These are phyloP conservation scores for Chrysoporthe deuterocubensis DNA, from an alignment of 2,329 filamentous ascomycete species.

Conservation along the genomic window DNA sequence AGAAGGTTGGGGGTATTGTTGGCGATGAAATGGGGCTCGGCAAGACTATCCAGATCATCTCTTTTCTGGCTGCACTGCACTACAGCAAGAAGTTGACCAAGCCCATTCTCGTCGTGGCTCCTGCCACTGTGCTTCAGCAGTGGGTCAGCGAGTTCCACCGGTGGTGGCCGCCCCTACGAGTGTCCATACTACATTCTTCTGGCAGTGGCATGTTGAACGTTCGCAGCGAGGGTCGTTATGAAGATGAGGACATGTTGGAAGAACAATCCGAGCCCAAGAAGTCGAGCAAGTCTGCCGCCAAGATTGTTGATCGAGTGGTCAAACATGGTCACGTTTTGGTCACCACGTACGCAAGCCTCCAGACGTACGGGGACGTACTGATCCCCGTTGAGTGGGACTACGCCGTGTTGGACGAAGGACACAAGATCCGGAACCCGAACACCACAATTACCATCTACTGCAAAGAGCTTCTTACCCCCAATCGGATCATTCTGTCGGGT, in stretches of 20 bases:
- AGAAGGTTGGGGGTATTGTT: slow-evolving; percentile 90
- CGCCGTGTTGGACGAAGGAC: slow-evolving; percentile 92
- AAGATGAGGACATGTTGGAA: slow-evolving; percentile 59
- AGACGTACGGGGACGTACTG: slow-evolving; percentile 84
- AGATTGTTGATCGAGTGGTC: slow-evolving; percentile 81
- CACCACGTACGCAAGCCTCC: slow-evolving; percentile 94
- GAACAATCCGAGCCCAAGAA: slow-evolving; percentile 52
- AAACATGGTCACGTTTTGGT: slow-evolving; percentile 89
- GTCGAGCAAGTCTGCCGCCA: slow-evolving; percentile 71
- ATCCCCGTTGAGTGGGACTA: slow-evolving; percentile 89
- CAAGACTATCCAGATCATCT: slow-evolving; percentile 73
- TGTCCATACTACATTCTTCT: slow-evolving; percentile 93
- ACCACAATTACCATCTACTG: slow-evolving; percentile 93
- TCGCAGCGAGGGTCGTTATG: slow-evolving; percentile 60
- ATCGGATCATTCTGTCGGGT: slow-evolving; percentile 90
- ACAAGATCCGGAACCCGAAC: slow-evolving; percentile 97
- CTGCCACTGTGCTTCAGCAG: slow-evolving; percentile 92
- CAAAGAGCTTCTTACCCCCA: slow-evolving; percentile 88
- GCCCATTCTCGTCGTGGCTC: slow-evolving; percentile 89
- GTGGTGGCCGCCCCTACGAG: slow-evolving; percentile 98
- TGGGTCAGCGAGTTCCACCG: slow-evolving; percentile 99
- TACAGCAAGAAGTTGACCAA: slow-evolving; percentile 85
- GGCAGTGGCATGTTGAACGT: slow-evolving; percentile 95
- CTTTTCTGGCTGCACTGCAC: slow-evolving; percentile 87
- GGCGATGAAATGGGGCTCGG: slow-evolving; percentile 99